These are phyloP conservation scores for Alternaria postmessia DNA, from an alignment of 2,329 filamentous ascomycete species.

Conservation along the genomic window DNA sequence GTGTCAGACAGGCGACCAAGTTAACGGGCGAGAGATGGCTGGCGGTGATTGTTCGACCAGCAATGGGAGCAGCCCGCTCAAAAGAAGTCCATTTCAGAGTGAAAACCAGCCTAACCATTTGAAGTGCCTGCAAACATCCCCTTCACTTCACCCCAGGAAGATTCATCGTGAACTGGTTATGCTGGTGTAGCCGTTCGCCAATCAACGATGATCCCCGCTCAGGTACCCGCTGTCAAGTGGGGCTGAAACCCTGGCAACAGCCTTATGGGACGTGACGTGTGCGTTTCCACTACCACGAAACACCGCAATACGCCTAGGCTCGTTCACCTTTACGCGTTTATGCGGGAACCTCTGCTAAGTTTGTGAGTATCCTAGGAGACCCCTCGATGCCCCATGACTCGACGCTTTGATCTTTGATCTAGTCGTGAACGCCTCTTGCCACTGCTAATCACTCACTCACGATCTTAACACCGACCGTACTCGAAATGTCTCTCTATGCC, in stretches of 20 bases:
- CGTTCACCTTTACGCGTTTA: not conserved
- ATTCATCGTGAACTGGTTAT: slow-evolving; percentile 9
- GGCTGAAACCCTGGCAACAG: slow-evolving; percentile 18
- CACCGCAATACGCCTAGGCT: slow-evolving; percentile 4
- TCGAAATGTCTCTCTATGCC: not conserved
- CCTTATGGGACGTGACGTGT: slow-evolving; percentile 17
- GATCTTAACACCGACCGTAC: not conserved
- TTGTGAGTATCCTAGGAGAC: not conserved
- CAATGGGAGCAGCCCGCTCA: not conserved
- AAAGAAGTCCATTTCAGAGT: not conserved
- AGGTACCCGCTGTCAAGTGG: slow-evolving; percentile 19
- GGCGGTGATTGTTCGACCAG: not conserved
- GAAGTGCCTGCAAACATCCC: slow-evolving; percentile 3
- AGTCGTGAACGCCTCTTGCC: not conserved
- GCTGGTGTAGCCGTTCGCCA: slow-evolving; percentile 8
- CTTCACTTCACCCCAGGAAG: slow-evolving; percentile 1
- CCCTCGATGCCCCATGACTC: not conserved
- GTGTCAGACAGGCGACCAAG: not conserved
- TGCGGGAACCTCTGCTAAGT: not conserved
- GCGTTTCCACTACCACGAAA: slow-evolving; percentile 11
- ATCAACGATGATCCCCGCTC: slow-evolving; percentile 12
- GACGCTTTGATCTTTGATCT: not conserved
- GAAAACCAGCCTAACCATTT: not conserved
- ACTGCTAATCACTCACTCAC: not conserved
- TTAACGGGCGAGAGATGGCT: not conserved